Conservation (phyloP, 441 rosid species). For the Capsella rubella region DNA sequence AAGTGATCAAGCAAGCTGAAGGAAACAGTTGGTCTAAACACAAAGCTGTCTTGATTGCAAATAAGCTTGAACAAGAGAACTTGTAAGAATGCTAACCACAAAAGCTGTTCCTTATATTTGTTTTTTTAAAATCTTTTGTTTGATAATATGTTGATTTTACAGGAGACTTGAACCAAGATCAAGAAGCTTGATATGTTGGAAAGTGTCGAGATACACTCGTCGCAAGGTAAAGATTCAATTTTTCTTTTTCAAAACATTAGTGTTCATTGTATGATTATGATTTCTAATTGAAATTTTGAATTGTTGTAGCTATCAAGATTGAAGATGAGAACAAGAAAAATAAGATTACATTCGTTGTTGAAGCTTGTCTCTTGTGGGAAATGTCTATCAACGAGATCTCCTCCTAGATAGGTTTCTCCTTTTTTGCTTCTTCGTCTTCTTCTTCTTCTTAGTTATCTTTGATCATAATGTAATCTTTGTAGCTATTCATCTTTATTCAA, state of each 20-base stretch:
- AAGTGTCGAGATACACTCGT: constrained; percentile 64
- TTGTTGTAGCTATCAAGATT: constrained; percentile 67
- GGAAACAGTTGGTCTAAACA: constrained; percentile 83
- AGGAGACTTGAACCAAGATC: constrained; percentile 93
- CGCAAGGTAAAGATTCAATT: constrained; percentile 65
- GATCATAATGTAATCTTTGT: constrained; percentile 10
- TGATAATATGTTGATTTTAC: constrained; percentile 30
- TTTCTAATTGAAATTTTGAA: not conserved
- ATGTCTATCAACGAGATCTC: constrained; percentile 70
- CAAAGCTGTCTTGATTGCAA: constrained; percentile 90
- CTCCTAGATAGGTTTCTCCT: constrained; percentile 29
- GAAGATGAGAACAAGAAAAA: constrained; percentile 62
- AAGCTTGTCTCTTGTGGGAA: constrained; percentile 82
- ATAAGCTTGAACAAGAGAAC: constrained; percentile 95
- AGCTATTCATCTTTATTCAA: not conserved
- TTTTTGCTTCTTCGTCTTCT: not conserved
- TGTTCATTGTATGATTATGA: not conserved
- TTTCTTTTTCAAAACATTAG: not conserved
- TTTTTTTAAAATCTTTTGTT: not conserved
- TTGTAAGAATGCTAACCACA: constrained; percentile 59
- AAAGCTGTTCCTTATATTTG: not conserved
- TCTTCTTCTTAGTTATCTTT: constrained; percentile 6
- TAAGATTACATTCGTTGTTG: constrained; percentile 63
- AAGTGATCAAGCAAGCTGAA: constrained; percentile 90
- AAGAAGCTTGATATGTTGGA: constrained; percentile 91